Evolutionary conservation across 2,329 filamentous ascomycete species (phyloP), one percentile per base, ranked within the genome.

Genomic region (Dactylellina haptotyla): DNA sequence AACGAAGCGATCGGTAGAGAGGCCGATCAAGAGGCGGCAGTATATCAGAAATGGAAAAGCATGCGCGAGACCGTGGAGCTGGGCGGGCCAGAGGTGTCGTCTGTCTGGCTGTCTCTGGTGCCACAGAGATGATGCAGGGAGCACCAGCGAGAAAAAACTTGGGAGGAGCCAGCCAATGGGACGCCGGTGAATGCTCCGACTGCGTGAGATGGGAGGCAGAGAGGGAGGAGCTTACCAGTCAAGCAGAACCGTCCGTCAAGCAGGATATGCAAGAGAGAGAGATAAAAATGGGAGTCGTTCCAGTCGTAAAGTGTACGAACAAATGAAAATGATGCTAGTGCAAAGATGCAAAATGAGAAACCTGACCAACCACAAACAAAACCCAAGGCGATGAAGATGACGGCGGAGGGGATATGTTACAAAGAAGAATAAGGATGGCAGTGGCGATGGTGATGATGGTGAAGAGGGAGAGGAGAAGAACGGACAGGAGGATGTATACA

Each of bases 71-170:
- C n/a, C n/a, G n/a, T 18, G 3, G n/a, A 45, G 34, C 26, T 10
- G n/a, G n/a, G 18, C 26, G 45, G 8, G 20, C 69, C 65, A 73
- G 64, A 54, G 16, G 25, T 66, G 61, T 66, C 54, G 61, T 66
- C 53, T 57, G 69, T 46, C 28, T 28, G n/a, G n/a, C n/a, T n/a
- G n/a, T n/a, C n/a, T n/a, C n/a, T n/a, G 67, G 61, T 73, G 53
- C 53, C 61, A 73, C 61, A 66, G 69, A 73, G 61, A 66, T 65
- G 66, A 56, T 64, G 69, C 69, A 66, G 53, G 69, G 69, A 41
- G 46, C 32, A 39, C 43, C 23, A n/a, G 23, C 12, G 48, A 39
- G n/a, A 46, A 30, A 73, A 20, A 46, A 53, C 26, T 41, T 39
- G 57, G 58, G 39, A 64, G 23, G 37, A 43, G 50, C 39, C 69